Evolutionary conservation across 148 eudicot genomes (phyloP), one percentile per base, ranked within the genome.

Genomic region (Vaccinium myrtillus): DNA sequence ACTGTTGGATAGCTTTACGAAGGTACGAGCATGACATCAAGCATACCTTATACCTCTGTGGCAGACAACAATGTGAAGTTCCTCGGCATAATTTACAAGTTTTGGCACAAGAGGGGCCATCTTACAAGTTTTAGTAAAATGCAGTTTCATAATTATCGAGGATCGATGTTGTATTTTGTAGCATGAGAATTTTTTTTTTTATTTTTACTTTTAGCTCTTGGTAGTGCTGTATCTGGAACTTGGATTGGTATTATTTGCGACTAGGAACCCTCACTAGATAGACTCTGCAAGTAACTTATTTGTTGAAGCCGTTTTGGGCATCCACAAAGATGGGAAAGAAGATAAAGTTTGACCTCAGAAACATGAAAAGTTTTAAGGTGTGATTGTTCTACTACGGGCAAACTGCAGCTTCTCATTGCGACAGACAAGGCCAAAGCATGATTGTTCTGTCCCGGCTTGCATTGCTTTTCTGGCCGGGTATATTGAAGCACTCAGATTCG

Each of bases 41-140:
- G 81, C 36, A 15, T 54, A 30, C n/a, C 59, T 21, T 78, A 18
- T 30, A 78, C 65, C 39, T 54, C 65, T 54, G 53, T 16, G n/a
- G 75, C 59, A 48, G 83, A 61, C 53, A 46, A 48, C 48, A 27
- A n/a, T 59, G 65, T 25, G 16, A 53, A 78, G 25, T 78, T 78
- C 43, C 43, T 77, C 6, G 7, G 21, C 32, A 0, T 53, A 25
- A 53, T 78, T 78, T 78, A 4, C 15, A 51, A 51, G 7, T 15
- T 51, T 78, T 27, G 27, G 56, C 30, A 27, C 27, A 23, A 78
- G 61, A 53, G 46, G 81, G 12, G 6, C 30, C 56, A 13, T 16
- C 23, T 8, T 18, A 7, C 30, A 76, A 11, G 46, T 70, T 30
- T 70, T 30, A 32, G 46, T 11, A 4, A 2, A 32, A 70, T 70